Evolutionary conservation across 73 alveolate genomes (phyloP).

Genomic region (Paramecium primaurelia): DNA sequence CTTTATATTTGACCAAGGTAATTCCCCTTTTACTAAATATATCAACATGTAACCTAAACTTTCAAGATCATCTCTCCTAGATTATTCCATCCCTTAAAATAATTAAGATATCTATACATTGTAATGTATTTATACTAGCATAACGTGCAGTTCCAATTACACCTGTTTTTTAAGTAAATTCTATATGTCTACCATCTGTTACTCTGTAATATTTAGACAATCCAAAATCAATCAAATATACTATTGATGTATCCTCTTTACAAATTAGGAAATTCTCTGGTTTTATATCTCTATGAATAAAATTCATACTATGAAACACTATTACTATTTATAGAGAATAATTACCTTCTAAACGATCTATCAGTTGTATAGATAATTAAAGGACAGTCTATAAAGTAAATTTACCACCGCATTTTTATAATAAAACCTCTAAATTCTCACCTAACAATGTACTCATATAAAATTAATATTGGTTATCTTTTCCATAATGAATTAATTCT

Average conservation of each 20-base stretch:
- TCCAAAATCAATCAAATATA: slow-evolving; percentile 92
- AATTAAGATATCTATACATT: not conserved
- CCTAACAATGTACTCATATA: slow-evolving; percentile 86
- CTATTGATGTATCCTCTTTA: slow-evolving; percentile 65
- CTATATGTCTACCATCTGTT: slow-evolving; percentile 75
- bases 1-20: slow-evolving; percentile 73
- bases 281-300: slow-evolving; percentile 84
- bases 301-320: slow-evolving; percentile 68
- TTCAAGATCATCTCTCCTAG: slow-evolving; percentile 86
- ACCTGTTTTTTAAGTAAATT: slow-evolving; percentile 64
- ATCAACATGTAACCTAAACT: slow-evolving; percentile 73
- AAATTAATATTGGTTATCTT: slow-evolving; percentile 71
- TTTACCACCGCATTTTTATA: slow-evolving; percentile 70
- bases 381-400: slow-evolving; percentile 56
- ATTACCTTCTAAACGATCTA: slow-evolving; percentile 48
- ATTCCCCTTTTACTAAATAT: slow-evolving; percentile 68
- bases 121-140: slow-evolving; percentile 67
- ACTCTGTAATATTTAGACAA: slow-evolving; percentile 84
- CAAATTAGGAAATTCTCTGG: slow-evolving; percentile 86
- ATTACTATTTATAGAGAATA: not conserved
- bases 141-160: slow-evolving; percentile 81
- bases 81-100: slow-evolving; percentile 69
- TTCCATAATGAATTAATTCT: slow-evolving; percentile 60
- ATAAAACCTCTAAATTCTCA: slow-evolving; percentile 84
- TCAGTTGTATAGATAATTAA: slow-evolving; percentile 27